Percentiles rank a stretch among this genome's conserved stretches.
Conservation (phyloP, 345 rosid species). For the Adansonia digitata region DNA sequence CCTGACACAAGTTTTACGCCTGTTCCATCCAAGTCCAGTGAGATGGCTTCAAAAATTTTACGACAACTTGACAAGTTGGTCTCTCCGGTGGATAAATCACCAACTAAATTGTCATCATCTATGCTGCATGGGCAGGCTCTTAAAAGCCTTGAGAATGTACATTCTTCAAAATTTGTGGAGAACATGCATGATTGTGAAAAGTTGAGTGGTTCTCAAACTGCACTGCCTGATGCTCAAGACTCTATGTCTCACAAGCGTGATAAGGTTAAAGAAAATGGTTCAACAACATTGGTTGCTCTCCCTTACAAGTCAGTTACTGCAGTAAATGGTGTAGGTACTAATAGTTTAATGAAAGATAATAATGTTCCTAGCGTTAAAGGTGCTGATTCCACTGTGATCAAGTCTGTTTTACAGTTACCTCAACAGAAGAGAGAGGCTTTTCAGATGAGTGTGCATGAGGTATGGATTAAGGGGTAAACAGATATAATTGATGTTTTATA, state of each 20-base stretch:
- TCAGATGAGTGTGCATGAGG: constrained; percentile 89
- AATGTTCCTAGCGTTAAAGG: constrained; percentile 25
- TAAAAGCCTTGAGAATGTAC: constrained; percentile 66
- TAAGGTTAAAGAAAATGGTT: constrained; percentile 36
- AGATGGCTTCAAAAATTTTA: constrained; percentile 76
- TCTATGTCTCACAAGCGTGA: constrained; percentile 33
- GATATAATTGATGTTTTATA: neutral
- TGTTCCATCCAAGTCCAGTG: constrained; percentile 74
- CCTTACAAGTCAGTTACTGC: constrained; percentile 26
- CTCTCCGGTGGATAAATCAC: constrained; percentile 63
- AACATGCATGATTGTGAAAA: constrained; percentile 33
- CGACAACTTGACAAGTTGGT: constrained; percentile 62
- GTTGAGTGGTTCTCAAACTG: constrained; percentile 19
- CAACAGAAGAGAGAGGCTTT: constrained; percentile 46
- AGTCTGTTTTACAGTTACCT: constrained; percentile 27
- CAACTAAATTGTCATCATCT: constrained; percentile 68
- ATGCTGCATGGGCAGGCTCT: constrained; percentile 76
- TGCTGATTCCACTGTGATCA: constrained; percentile 23
- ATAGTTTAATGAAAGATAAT: constrained; percentile 25
- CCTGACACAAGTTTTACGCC: constrained; percentile 39
- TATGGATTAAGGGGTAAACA: constrained; percentile 13
- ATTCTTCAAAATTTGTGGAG: constrained; percentile 48
- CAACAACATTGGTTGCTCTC: constrained; percentile 22
- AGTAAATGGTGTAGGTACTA: constrained; percentile 27
- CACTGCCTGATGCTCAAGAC: constrained; percentile 24